phyloP scores from a whole-genome alignment of 2,329 filamentous ascomycete genomes.

The Coleophoma eucalyptorum region DNA sequence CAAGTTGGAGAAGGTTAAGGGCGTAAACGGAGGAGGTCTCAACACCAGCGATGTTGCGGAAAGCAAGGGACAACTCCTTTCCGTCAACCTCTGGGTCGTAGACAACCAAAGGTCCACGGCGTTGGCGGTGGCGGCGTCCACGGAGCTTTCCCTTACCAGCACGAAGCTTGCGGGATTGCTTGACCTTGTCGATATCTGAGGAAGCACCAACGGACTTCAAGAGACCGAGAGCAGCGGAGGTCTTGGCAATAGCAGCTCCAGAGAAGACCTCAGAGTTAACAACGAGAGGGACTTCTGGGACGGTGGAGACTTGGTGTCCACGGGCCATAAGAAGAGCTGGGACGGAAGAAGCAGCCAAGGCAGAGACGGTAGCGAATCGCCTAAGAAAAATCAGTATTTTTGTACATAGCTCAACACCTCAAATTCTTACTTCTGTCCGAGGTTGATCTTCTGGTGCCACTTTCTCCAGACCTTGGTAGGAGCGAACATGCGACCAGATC shows the following conservation, averaged over 20 bases:
- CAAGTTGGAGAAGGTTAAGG: slow-evolving; percentile 98
- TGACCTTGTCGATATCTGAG: slow-evolving; percentile 91
- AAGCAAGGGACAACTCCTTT: slow-evolving; percentile 88
- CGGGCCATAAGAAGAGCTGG: slow-evolving; percentile 93
- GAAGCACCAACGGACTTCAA: slow-evolving; percentile 89
- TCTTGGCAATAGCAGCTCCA: slow-evolving; percentile 78
- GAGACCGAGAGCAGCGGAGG: slow-evolving; percentile 78
- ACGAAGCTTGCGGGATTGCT: slow-evolving; percentile 92
- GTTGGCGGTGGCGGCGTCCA: slow-evolving; percentile 94
- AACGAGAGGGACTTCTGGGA: slow-evolving; percentile 96
- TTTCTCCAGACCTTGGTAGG: slow-evolving; percentile 99
- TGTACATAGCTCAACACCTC: slow-evolving; percentile 16
- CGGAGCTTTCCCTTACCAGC: slow-evolving; percentile 99
- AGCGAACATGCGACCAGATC: slow-evolving; percentile 99
- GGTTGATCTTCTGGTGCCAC: slow-evolving; percentile 99
- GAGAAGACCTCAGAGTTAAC: slow-evolving; percentile 88
- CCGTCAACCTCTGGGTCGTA: slow-evolving; percentile 95
- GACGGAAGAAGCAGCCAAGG: slow-evolving; percentile 92
- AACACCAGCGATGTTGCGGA: slow-evolving; percentile 98
- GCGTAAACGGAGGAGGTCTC: slow-evolving; percentile 93
- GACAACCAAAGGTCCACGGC: slow-evolving; percentile 95
- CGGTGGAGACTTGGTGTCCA: slow-evolving; percentile 88
- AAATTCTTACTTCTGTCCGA: slow-evolving; percentile 78
- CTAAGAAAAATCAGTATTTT: slow-evolving; percentile 37
- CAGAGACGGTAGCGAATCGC: slow-evolving; percentile 97